Evolutionary conservation across 306 rosid genomes (phyloP).

Genomic region (Begonia masoniana): DNA sequence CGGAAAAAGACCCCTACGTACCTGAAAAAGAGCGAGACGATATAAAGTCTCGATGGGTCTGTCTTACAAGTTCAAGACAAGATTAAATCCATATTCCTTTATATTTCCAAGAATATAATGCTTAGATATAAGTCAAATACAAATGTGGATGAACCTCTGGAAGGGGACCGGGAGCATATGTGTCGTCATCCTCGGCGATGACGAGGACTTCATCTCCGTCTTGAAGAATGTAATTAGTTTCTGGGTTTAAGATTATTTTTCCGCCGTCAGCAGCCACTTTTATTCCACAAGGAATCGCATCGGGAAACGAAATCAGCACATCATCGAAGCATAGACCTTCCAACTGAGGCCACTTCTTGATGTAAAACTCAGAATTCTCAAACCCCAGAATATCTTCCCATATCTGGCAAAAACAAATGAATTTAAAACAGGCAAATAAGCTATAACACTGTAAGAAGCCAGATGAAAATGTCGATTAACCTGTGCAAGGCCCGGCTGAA

Average conservation of each 20-base stretch:
- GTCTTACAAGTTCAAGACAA: too few species aligned
- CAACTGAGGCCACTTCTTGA: slow-evolving; percentile 81
- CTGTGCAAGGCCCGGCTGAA: slow-evolving; percentile 99
- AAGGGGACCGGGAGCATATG: slow-evolving; percentile 68
- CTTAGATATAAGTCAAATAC: too few species aligned
- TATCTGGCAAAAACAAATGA: slow-evolving; percentile 47
- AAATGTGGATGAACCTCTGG: slow-evolving; percentile 45
- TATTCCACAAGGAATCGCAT: slow-evolving; percentile 92
- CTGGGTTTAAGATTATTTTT: slow-evolving; percentile 77
- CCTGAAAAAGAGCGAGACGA: slow-evolving; percentile 27
- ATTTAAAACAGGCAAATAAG: neutral
- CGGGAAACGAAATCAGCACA: slow-evolving; percentile 78
- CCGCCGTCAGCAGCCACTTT: slow-evolving; percentile 86
- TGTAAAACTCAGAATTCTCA: slow-evolving; percentile 98
- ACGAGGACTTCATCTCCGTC: slow-evolving; percentile 93
- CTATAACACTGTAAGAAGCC: neutral
- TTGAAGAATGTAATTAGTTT: slow-evolving; percentile 58
- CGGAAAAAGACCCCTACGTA: slow-evolving; percentile 35
- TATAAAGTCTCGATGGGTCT: too few species aligned
- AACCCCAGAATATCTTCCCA: slow-evolving; percentile 98
- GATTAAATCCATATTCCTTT: too few species aligned
- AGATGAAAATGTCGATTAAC: slow-evolving; percentile 13
- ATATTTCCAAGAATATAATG: too few species aligned
- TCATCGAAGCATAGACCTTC: slow-evolving; percentile 58
- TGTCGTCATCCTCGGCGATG: slow-evolving; percentile 96